Conservation (phyloP, 306 rosid genomes). For the Acacia acuminata region DNA sequence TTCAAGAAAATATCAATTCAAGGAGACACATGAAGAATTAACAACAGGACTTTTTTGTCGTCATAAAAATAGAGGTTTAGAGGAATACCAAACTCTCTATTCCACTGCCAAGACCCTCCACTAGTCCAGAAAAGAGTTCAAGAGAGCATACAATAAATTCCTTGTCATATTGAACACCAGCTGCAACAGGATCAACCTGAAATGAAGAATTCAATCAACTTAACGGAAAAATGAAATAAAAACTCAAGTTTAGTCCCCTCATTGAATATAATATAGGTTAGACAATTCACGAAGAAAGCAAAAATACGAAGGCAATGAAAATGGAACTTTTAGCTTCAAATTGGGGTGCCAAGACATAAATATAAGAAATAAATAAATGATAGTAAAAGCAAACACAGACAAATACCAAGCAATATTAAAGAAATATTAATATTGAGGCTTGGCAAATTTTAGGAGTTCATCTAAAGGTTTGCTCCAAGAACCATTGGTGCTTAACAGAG, state of each 20-base stretch:
- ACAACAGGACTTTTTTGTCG: slow-evolving; percentile 19
- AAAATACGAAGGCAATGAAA: slow-evolving; percentile 11
- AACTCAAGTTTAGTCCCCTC: slow-evolving; percentile 23
- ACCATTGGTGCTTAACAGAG: no score
- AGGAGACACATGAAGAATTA: slow-evolving; percentile 23
- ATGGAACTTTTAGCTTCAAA: neutral
- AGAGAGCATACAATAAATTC: slow-evolving; percentile 96
- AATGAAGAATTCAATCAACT: slow-evolving; percentile 37
- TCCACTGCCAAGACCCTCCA: slow-evolving; percentile 99
- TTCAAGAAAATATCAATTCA: slow-evolving; percentile 25
- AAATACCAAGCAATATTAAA: slow-evolving; percentile 13
- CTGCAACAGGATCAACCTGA: slow-evolving; percentile 81
- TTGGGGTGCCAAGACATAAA: no score
- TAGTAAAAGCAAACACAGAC: neutral
- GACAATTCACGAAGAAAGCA: slow-evolving; percentile 1
- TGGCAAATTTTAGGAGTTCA: no score
- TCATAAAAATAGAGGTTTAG: slow-evolving; percentile 21
- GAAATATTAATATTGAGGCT: no score
- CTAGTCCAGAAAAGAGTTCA: slow-evolving; percentile 95
- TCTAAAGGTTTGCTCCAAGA: no score
- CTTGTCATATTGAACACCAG: slow-evolving; percentile 88
- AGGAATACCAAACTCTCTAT: slow-evolving; percentile 89
- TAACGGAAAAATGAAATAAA: slow-evolving; percentile 29
- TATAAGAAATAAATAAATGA: slow-evolving; percentile 13
- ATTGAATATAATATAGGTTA: no score